phyloP scores from a whole-genome alignment of 768 basidiomycete species.

The Termitomyces bulborhizus region DNA sequence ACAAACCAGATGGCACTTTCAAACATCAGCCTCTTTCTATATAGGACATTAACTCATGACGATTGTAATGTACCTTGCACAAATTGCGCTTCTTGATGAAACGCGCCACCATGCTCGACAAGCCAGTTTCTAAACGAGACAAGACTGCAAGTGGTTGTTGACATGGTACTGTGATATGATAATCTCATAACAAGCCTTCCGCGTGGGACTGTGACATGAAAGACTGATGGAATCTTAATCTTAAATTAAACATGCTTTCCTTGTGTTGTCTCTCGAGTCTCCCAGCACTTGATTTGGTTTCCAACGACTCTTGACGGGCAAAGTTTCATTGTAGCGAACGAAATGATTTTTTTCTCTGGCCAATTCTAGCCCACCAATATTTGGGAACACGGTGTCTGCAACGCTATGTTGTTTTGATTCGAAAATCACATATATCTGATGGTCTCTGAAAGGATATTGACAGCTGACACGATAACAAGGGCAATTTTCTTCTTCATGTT shows the following conservation, averaged over 20 bases:
- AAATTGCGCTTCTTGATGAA: slow-evolving; percentile 42
- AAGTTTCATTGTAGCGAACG: not conserved
- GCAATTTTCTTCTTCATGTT: no score
- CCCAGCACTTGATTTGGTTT: not conserved
- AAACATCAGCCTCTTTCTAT: not conserved
- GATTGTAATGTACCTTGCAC: slow-evolving; percentile 28
- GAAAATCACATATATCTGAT: no score
- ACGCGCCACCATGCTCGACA: slow-evolving; percentile 36
- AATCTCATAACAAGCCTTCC: no score
- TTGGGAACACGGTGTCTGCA: no score
- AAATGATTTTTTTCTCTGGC: not conserved
- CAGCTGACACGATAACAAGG: not conserved
- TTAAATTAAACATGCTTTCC: no score
- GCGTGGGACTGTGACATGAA: no score
- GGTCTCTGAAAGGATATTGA: not conserved
- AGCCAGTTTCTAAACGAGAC: slow-evolving; percentile 46
- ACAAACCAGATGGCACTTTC: slow-evolving; percentile 39
- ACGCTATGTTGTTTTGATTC: no score
- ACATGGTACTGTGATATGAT: not conserved
- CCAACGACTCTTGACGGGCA: not conserved
- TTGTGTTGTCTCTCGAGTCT: no score
- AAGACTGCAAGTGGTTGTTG: not conserved
- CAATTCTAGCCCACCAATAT: not conserved
- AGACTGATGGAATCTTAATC: not conserved
- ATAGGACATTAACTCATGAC: not conserved